Evolutionary conservation across 2,329 filamentous ascomycete genomes (phyloP), one percentile per base, ranked within the genome.

Genomic region (Berkeleyomyces rouxiae): DNA sequence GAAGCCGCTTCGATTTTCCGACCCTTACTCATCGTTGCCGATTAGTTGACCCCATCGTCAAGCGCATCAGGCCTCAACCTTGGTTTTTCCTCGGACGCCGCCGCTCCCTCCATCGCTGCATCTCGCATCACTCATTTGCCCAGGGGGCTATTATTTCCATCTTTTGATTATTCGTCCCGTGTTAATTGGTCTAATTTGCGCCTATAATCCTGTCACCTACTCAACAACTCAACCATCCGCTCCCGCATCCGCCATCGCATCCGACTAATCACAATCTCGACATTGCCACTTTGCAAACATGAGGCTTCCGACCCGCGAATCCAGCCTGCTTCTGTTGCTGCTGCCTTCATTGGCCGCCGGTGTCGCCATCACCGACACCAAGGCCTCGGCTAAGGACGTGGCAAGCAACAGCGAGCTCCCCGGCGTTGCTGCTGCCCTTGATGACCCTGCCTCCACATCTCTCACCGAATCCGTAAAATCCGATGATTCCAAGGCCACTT

Each of bases 351-450:
- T 65, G 61, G 63, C 58, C n/a, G 63, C 58, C 9, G 57, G 63
- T n/a, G 60, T 49, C 31, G 61, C 61, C n/a, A 55, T 62, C 37
- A 46, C 63, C 7, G 60, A 62, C 39, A 60, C 57, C 40, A 64
- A 64, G 60, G 55, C 59, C 49, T 74, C 72, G 1, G 77, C 77
- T 3, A 77, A 79, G 61, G 71, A 74, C 44, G 77, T 80, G 7
- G 40, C 51, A 33, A 43, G 58, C 39, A 61, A 36, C 40, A 60
- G 60, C 36, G 57, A 62, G n/a, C 40, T 58, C 11, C 51, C 39
- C 33, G 61, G 16, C 11, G 49, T 47, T 58, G 60, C 36, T 55
- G 61, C 61, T 39, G 36, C 36, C 9, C 46, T 10, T 31, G 31
- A 57, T 55, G 61, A 44, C 7, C 60, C 63, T 11, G 47, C 47